Evolutionary conservation across 805 yeast species (phyloP), one percentile per base, ranked within the genome.

Genomic region (Saccharomycopsis javanensis): DNA sequence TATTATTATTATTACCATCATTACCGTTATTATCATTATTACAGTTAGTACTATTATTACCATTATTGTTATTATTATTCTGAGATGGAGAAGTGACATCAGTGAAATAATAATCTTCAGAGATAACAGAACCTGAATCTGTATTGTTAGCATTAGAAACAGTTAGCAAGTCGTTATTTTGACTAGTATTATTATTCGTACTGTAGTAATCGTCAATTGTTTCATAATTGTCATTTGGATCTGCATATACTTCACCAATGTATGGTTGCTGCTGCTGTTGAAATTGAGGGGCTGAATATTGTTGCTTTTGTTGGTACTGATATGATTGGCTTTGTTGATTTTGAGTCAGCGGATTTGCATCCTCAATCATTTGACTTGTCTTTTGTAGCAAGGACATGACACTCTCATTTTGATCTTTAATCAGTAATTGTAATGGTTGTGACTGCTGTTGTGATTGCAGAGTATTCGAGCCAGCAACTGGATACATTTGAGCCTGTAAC

Each of bases 341-440:
- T 20, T 28, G 55, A 25, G 54, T 7, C 15, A 35, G 23, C 10
- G 27, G 27, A 16, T 38, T 48, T 13, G 54, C 35, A 2, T 53
- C 58, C 33, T 60, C 62, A 42, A 60, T 57, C 62, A 60, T 60
- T 51, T 60, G 57, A 33, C 37, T 60, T 4, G 62, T 60, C 30
- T 52, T 57, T 38, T 55, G 57, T n/a, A 60, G 20, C 13, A 60
- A 37, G 2, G 55, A 50, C 20, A 51, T 52, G 4, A 60, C 55
- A 42, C 48, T 42, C 20, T 50, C 42, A 23, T 51, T 51, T 33
- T 31, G 50, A 10, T 53, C 42, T 33, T 45, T 50, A 5, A 20
- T 31, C 23, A 13, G 30, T n/a, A 18, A 37, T 23, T 15, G 46
- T 6, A 8, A 16, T 1, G 34, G 23, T 25, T 42, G 50, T 10